Conservation (phyloP, 2,329 filamentous ascomycete genomes). For the Alternaria tenuissima region DNA sequence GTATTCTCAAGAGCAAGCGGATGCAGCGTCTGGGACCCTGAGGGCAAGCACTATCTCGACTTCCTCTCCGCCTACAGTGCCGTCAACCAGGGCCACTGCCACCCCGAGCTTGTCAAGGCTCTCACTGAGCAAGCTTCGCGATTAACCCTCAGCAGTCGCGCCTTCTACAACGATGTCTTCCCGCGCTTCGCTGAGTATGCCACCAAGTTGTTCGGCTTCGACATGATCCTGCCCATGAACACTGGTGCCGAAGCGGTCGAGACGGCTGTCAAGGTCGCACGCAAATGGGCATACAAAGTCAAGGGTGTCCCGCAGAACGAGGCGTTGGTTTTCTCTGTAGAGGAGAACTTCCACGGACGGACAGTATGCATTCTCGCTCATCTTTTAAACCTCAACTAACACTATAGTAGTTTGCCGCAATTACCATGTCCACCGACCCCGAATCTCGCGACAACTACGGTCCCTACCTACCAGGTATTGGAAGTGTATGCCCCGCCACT, state of each 20-base stretch:
- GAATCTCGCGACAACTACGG: constrained; percentile 98
- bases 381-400: constrained; percentile 20
- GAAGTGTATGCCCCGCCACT: constrained; percentile 77
- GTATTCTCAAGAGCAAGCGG: constrained; percentile 82
- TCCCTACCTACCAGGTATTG: constrained; percentile 89
- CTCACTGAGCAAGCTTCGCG: constrained; percentile 88
- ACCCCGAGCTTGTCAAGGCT: constrained; percentile 92
- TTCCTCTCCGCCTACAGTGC: constrained; percentile 98
- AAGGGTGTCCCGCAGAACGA: constrained; percentile 87
- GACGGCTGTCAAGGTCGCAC: constrained; percentile 93
- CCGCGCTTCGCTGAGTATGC: constrained; percentile 94
- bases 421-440: constrained; percentile 93
- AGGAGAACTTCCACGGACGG: constrained; percentile 95
- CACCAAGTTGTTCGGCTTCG: constrained; percentile 87
- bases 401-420: constrained; percentile 79
- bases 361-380: constrained; percentile 69
- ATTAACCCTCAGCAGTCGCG: constrained; percentile 89
- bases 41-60: constrained; percentile 90
- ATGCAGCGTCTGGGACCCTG: constrained; percentile 94
- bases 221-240: constrained; percentile 99
- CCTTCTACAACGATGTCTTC: constrained; percentile 99
- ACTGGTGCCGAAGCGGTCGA: constrained; percentile 96
- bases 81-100: constrained; percentile 97
- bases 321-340: constrained; percentile 82
- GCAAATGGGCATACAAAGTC: constrained; percentile 98